These are phyloP conservation scores for Hanseniaspora uvarum DNA, from an alignment of 1,139 yeast genomes.

Conservation along the genomic window DNA sequence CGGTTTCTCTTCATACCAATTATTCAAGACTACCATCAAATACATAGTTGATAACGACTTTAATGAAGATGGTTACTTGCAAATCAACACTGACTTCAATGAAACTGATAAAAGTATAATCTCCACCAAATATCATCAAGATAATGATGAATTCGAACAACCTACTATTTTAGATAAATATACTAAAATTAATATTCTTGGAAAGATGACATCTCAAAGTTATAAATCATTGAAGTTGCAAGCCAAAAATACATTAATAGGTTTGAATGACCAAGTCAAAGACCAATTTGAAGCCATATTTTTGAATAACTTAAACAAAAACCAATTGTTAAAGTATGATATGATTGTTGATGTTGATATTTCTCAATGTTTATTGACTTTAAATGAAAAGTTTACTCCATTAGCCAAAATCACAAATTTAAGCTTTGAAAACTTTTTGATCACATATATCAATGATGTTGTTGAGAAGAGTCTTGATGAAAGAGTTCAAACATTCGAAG, in stretches of 20 bases:
- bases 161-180: constrained; percentile 72
- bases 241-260: constrained; percentile 56
- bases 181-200: constrained; percentile 63
- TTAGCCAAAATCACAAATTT: constrained; percentile 63
- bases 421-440: constrained; percentile 56
- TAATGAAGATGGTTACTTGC: constrained; percentile 49
- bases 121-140: constrained; percentile 41
- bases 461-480: constrained; percentile 58
- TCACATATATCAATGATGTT: constrained; percentile 50
- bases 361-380: constrained; percentile 23
- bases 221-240: constrained; percentile 52
- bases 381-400: constrained; percentile 44
- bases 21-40: constrained; percentile 77
- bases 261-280: constrained; percentile 66
- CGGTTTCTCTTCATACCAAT: constrained; percentile 86
- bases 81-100: constrained; percentile 45
- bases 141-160: constrained; percentile 38
- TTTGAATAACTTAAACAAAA: constrained; percentile 46
- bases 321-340: constrained; percentile 57
- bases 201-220: constrained; percentile 69
- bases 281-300: constrained; percentile 86
- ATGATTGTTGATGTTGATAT: constrained; percentile 46
- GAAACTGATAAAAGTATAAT: constrained; percentile 36
- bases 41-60: constrained; percentile 73
- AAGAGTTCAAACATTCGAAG: constrained; percentile 41